Base-by-base conservation (phyloP, 148 eudicot genomes). In the Polygonum maritimum region DNA sequence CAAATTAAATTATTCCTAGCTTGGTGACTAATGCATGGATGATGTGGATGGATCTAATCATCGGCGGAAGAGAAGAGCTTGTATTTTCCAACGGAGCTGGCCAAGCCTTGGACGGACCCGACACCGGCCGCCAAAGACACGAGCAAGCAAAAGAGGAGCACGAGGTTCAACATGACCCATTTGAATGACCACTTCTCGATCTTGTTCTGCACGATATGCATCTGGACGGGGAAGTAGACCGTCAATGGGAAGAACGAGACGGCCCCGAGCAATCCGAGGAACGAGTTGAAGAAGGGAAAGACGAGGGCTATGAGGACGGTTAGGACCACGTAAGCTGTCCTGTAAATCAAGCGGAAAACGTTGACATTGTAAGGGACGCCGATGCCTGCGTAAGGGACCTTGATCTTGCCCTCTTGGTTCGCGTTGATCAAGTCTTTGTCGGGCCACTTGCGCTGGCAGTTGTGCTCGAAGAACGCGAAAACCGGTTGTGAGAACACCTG, bases 401-500 rank as follows among this genome's bases (percentile, higher is more conserved):
- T 73, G 52, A 80, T 51, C 21, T 79, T 81, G 67, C 78, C 69
- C 39, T 83, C 83, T 45, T 39, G 70, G 44, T 52, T 80, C 6
- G 31, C 31, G 31, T 26, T 26, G 31, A 80, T 73, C 58, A 83
- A 83, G 4, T 2, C 22, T 47, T 76, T 70, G 16, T 80, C 67
- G 26, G 83, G 81, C 83, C 83, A 83, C 51, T 45, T 52, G 26
- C 69, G 71, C 0, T 48, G 1, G 12, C 78, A 80, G 26, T 55
- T 31, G 71, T 79, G 15, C 77, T 80, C 86, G 6, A 83, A 21
- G 48, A 74, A 57, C 72, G 76, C 52, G 73, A 60, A 83, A 9
- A 83, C 79, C 7, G 86, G 86, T 57, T 83, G 86, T 26, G 79
- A 76, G 72, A 83, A 83, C 71, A 83, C 82, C 85, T 26, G 31